A percentile compares a stretch with the other conserved stretches of the same genome.
These are phyloP conservation scores for Tricholoma flavovirens DNA, from an alignment of 768 basidiomycete species.

Conservation along the genomic window DNA sequence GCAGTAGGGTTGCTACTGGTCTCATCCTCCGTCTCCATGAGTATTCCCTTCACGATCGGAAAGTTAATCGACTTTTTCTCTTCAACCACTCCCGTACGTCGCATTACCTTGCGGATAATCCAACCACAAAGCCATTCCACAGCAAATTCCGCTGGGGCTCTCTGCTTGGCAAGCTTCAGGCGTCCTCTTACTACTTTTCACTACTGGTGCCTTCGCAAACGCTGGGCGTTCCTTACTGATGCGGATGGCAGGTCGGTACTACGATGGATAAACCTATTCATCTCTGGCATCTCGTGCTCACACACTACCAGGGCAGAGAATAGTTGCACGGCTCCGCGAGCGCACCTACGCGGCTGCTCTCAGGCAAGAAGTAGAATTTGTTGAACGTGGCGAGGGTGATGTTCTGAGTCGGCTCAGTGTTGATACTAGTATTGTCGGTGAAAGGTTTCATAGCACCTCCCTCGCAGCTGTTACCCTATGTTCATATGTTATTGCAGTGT, in stretches of 20 bases:
- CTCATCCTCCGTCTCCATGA: slow-evolving; percentile 90
- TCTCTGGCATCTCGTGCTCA: not conserved
- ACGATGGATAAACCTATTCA: not conserved
- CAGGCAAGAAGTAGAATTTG: slow-evolving; percentile 87
- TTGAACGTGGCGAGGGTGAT: slow-evolving; percentile 90
- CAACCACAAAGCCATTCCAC: slow-evolving; percentile 4
- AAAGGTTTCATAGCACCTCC: slow-evolving; percentile 51
- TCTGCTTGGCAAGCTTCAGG: slow-evolving; percentile 77
- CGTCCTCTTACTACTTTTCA: slow-evolving; percentile 69
- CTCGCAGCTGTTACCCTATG: not conserved
- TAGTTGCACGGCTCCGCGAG: slow-evolving; percentile 83
- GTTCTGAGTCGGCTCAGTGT: slow-evolving; percentile 86
- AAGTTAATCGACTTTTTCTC: slow-evolving; percentile 94
- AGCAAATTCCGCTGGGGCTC: slow-evolving; percentile 79
- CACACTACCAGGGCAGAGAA: slow-evolving; percentile 60
- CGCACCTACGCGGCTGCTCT: slow-evolving; percentile 79
- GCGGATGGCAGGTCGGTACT: slow-evolving; percentile 65
- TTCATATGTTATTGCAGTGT: slow-evolving; percentile 37
- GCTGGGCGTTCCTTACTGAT: slow-evolving; percentile 80
- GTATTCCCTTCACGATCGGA: slow-evolving; percentile 89
- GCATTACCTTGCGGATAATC: not conserved
- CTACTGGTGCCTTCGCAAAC: slow-evolving; percentile 83
- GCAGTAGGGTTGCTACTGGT: slow-evolving; percentile 78
- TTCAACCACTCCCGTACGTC: slow-evolving; percentile 57
- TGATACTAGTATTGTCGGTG: slow-evolving; percentile 91